Evolutionary conservation across 306 rosid genomes (phyloP).

Genomic region (Luffa acutangula): DNA sequence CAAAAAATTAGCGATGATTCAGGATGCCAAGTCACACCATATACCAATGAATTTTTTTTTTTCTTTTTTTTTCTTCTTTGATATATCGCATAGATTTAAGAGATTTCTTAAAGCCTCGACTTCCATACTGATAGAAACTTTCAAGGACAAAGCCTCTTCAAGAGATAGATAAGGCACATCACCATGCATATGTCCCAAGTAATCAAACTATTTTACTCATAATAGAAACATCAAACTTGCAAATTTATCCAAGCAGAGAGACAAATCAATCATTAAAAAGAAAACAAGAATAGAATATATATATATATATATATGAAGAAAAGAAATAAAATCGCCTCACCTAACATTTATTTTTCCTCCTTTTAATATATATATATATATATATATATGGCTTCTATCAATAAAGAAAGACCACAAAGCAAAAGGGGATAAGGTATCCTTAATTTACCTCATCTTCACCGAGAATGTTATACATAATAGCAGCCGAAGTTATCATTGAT

Average conservation of each 20-base stretch:
- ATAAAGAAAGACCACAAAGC: not conserved
- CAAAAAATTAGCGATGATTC: not conserved
- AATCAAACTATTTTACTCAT: not conserved
- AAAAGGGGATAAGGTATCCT: not conserved
- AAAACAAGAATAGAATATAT: not conserved
- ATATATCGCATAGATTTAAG: not conserved
- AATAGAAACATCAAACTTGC: not conserved
- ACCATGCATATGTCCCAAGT: not conserved
- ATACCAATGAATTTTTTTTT: not conserved
- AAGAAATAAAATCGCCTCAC: not conserved
- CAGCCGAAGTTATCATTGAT: constrained; percentile 79
- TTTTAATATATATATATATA: too few relatives aligned
- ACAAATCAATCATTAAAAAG: not conserved
- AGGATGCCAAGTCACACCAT: not conserved
- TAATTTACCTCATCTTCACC: constrained; percentile 77
- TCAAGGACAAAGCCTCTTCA: not conserved
- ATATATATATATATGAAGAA: not conserved
- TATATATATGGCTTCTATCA: not conserved
- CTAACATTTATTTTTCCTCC: not conserved
- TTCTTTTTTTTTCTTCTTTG: not conserved
- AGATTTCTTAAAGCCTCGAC: not conserved
- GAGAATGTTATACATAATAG: constrained; percentile 76
- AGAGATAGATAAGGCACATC: not conserved
- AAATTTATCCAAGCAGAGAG: not conserved
- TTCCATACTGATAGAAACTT: not conserved